Evolutionary conservation across 2,329 filamentous ascomycete species (phyloP).

Genomic region (Fusarium tjaetaba): DNA sequence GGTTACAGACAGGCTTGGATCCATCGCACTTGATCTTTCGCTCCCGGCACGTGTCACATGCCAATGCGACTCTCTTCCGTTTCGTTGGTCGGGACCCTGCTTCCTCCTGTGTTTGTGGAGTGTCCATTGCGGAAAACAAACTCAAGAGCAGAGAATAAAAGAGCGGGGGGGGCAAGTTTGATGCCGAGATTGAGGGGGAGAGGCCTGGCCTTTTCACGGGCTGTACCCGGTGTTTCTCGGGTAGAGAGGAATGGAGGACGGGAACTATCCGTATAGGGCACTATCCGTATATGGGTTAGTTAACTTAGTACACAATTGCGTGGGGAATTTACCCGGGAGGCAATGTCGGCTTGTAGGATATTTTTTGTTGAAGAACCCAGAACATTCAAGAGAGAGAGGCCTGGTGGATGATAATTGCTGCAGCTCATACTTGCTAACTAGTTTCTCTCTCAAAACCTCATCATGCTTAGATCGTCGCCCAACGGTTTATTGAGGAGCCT

Average conservation of each 20-base stretch:
- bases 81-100: not conserved
- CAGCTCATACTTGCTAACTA: too few relatives aligned
- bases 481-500: too few relatives aligned
- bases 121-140: not conserved
- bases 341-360: too few relatives aligned
- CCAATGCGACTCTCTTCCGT: constrained; percentile 6
- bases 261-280: not conserved
- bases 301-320: too few relatives aligned
- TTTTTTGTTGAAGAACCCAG: too few relatives aligned
- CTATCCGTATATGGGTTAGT: not conserved
- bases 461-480: too few relatives aligned
- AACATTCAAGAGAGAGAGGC: too few relatives aligned
- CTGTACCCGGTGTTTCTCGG: not conserved
- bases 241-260: not conserved
- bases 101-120: not conserved
- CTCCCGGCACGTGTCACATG: constrained; percentile 6
- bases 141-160: not conserved
- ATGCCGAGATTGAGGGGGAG: not conserved
- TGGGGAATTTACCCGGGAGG: too few relatives aligned
- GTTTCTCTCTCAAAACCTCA: too few relatives aligned
- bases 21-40: constrained; percentile 14
- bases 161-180: not conserved
- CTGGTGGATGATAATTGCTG: too few relatives aligned
- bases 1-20: not conserved
- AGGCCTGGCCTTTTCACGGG: not conserved